Evolutionary conservation across 257 asterid species (phyloP).

Genomic region (Scutellaria baicalensis): DNA sequence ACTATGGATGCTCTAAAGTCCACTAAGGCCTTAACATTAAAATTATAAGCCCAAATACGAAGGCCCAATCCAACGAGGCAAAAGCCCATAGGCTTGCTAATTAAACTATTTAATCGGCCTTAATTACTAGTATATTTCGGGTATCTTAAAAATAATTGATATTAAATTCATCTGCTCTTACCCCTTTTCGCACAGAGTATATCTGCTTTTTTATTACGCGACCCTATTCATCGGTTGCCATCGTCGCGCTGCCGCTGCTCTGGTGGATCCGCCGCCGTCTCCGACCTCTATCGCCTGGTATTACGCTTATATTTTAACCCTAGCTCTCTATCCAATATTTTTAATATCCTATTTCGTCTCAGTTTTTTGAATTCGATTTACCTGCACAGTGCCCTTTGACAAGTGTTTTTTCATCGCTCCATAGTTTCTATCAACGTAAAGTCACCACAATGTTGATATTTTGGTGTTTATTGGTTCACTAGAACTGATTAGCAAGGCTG

Average conservation of each 20-base stretch:
- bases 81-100: background rate
- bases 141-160: background rate
- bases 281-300: constrained; percentile 12
- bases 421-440: background rate
- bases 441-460: background rate
- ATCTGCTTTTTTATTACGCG: constrained; percentile 29
- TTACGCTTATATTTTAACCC: background rate
- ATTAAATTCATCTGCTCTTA: background rate
- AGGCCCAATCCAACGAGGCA: background rate
- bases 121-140: background rate
- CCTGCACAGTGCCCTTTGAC: background rate
- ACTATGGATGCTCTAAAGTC: no score
- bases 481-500: background rate
- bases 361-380: background rate
- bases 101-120: background rate
- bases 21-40: no score
- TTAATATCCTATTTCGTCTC: background rate
- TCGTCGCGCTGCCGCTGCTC: constrained; percentile 3
- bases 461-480: background rate
- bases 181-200: background rate
- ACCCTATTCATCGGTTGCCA: constrained; percentile 18
- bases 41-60: background rate
- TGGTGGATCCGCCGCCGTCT: constrained; percentile 21
- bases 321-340: constrained; percentile 4
- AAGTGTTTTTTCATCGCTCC: background rate